These are phyloP conservation scores for Haematococcus sp. DNA, from an alignment of 139 green algal species.

Conservation along the genomic window DNA sequence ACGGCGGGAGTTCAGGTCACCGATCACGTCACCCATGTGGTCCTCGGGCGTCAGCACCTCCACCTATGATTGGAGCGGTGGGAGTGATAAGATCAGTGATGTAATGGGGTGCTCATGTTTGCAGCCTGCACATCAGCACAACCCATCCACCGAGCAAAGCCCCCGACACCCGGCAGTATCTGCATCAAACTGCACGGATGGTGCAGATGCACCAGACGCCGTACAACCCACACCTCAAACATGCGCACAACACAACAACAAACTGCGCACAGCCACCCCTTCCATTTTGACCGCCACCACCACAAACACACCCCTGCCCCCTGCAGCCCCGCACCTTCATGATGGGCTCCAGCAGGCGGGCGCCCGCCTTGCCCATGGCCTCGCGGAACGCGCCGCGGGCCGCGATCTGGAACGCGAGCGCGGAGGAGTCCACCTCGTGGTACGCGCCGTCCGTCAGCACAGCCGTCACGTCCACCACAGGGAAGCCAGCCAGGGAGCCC, in stretches of 20 bases:
- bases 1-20: constrained; percentile 96
- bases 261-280: too few relatives aligned
- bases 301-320: not conserved
- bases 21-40: constrained; percentile 97
- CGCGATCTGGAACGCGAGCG: constrained; percentile 98
- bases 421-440: constrained; percentile 97
- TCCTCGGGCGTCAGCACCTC: constrained; percentile 95
- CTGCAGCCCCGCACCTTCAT: constrained; percentile 78
- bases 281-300: not conserved
- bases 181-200: too few relatives aligned
- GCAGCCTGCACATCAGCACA: too few relatives aligned
- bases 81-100: too few relatives aligned
- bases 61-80: constrained; percentile 55
- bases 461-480: constrained; percentile 89
- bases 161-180: too few relatives aligned
- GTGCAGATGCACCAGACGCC: too few relatives aligned
- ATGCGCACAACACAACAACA: too few relatives aligned
- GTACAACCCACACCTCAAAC: too few relatives aligned
- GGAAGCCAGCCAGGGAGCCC: constrained; percentile 89
- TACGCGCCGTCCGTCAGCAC: constrained; percentile 92
- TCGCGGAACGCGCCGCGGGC: constrained; percentile 82
- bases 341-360: constrained; percentile 93
- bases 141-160: too few relatives aligned
- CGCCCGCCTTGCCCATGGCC: constrained; percentile 89
- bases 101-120: too few relatives aligned